A percentile compares a stretch with the other conserved stretches of the same genome.
Conservation (phyloP, 2,329 filamentous ascomycete genomes). For the Elsinoe batatas region DNA sequence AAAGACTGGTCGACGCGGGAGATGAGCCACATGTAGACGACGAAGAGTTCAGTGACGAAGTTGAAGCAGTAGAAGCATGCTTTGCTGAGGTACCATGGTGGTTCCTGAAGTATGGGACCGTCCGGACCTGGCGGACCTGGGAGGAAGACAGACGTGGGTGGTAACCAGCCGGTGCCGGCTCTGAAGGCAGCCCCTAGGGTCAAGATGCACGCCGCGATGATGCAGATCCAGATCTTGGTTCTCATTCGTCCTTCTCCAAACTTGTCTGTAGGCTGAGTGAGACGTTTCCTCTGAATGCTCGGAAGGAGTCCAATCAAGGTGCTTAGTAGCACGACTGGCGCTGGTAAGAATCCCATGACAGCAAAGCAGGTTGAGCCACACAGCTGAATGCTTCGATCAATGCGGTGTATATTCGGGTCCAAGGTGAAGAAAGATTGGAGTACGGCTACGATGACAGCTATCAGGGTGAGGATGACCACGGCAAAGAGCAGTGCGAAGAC, state of each 20-base stretch:
- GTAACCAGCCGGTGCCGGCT: constrained; percentile 47
- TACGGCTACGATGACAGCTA: constrained; percentile 56
- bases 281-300: constrained; percentile 20
- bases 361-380: constrained; percentile 53
- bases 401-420: constrained; percentile 36
- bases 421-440: constrained; percentile 61
- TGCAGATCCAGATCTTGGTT: constrained; percentile 56
- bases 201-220: constrained; percentile 50
- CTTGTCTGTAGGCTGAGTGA: constrained; percentile 36
- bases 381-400: constrained; percentile 55
- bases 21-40: constrained; percentile 57
- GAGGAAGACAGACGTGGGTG: constrained; percentile 32
- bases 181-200: constrained; percentile 62
- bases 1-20: constrained; percentile 66
- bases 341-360: constrained; percentile 56
- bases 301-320: constrained; percentile 35
- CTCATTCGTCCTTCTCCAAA: constrained; percentile 60
- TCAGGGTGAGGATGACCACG: constrained; percentile 48
- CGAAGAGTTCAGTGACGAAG: constrained; percentile 62
- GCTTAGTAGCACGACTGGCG: constrained; percentile 45
- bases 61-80: constrained; percentile 72
- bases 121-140: constrained; percentile 7
- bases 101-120: constrained; percentile 32
- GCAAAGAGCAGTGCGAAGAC: constrained; percentile 50
- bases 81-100: constrained; percentile 62